These are phyloP conservation scores for Saccharomyces uvarum DNA, from an alignment of 1,139 yeast genomes.

Conservation along the genomic window DNA sequence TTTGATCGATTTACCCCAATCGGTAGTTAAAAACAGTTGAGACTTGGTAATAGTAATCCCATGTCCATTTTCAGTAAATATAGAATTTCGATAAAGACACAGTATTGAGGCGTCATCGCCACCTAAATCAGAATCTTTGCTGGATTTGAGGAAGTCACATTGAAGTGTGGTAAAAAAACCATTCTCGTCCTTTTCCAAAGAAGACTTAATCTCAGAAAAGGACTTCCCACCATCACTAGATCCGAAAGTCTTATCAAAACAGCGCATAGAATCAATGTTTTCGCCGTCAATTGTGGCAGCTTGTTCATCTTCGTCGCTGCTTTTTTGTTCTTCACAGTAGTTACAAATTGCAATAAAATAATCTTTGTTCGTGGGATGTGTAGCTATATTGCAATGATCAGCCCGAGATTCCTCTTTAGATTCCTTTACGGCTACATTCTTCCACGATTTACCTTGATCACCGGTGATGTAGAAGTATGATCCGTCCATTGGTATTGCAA, in stretches of 20 bases:
- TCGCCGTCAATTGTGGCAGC: too few species aligned
- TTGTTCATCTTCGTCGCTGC: not conserved
- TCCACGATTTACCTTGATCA: constrained; percentile 26
- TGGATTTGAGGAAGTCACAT: constrained; percentile 13
- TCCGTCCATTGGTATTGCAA: constrained; percentile 7
- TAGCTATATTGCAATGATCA: not conserved
- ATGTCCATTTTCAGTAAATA: too few species aligned
- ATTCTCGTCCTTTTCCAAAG: not conserved
- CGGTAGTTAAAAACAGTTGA: not conserved
- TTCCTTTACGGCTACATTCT: too few species aligned
- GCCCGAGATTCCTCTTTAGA: too few species aligned
- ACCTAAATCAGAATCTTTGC: constrained; percentile 11
- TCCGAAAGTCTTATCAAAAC: constrained; percentile 3
- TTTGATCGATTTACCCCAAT: constrained; percentile 1
- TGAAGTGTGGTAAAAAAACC: not conserved
- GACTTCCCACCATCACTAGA: constrained; percentile 19
- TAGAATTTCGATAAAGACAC: constrained; percentile 5
- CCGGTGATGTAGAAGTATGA: constrained; percentile 17
- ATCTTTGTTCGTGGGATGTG: constrained; percentile 13
- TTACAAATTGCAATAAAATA: constrained; percentile 10
- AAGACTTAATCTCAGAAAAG: constrained; percentile 10
- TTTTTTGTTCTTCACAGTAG: constrained; percentile 3
- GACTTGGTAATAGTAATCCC: not conserved
- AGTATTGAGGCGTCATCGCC: constrained; percentile 9
- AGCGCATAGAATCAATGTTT: too few species aligned